Evolutionary conservation across 1,284 basidiomycete genomes (phyloP), one percentile per base, ranked within the genome.

Genomic region (Boletellus dicymbophilus): DNA sequence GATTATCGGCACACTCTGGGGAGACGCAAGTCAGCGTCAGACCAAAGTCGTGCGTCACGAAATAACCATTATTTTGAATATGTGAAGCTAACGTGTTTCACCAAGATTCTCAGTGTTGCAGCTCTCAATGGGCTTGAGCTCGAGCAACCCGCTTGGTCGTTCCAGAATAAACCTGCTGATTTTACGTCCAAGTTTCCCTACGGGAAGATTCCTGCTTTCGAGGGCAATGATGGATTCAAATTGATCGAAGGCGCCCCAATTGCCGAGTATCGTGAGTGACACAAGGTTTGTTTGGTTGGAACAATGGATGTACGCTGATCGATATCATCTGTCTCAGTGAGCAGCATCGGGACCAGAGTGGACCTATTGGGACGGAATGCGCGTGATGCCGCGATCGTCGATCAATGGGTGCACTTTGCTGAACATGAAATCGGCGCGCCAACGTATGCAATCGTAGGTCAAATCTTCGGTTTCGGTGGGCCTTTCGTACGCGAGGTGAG

Each of bases 231-330:
- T 54, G 81, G 80, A 53, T 73, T 78, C 66, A 65, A 62, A 54
- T 63, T 86, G 48, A 67, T 67, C 51, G 83, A 86, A 73, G 72
- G 71, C 18, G 65, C 70, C 46, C 73, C 83, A 54, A 84, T 86
- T 57, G 76, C 81, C 21, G 75, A 73, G 52, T 82, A 83, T 68
- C 62, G 83, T 84, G 62, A 74, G 81, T 77, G 7, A 3, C 2
- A 4, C 2, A 16, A 31, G n/a, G 1, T 22, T 5, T 18, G 4
- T 26, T 27, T 15, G 13, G 11, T 15, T 3, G 11, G 0, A n/a
- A 20, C 10, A 6, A 20, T n/a, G 6, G 21, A 21, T 11, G 4
- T 16, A 13, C 13, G 38, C 33, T 31, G 15, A 18, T n/a, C n/a
- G n/a, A n/a, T n/a, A n/a, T n/a, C 25, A 16, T 11, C 25, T 18